Base-by-base conservation (phyloP, 106 monocot genomes). In the Dioscorea dumetorum region DNA sequence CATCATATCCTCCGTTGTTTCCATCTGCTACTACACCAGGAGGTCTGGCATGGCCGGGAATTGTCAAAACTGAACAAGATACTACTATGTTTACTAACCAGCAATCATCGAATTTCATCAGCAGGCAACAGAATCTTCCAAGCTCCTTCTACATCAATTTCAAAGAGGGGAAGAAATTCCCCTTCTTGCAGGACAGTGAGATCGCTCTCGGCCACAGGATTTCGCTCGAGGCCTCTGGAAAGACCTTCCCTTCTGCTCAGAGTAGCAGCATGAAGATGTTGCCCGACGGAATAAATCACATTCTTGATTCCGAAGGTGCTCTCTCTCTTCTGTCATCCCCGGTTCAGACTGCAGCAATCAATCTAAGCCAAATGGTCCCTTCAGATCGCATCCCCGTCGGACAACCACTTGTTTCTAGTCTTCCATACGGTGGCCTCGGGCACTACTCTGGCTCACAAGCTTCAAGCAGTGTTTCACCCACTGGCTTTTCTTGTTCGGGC, bases 271-370 rank as follows among this genome's bases (percentile, higher is more conserved):
- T 28, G 59, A 82, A 75, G 48, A 64, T 88, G 48, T 84, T 86
- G 76, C 49, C 85, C 0, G 52, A 77, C 10, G 79, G 85, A 13
- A 58, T 84, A 71, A 33, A 77, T 53, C 82, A 76, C 24, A 76
- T 68, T 24, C 69, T 81, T 4, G 81, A 77, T 74, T 92, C 85
- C 14, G 88, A 85, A 74, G 77, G 92, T 92, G 92, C 87, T 88
- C 92, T 92, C 92, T 92, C 87, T 92, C 92, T 92, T 92, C 92
- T 92, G 92, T 92, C 92, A 92, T 92, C 88, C 10, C 76, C 88
- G 20, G 67, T 74, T 41, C 91, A 81, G 35, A 76, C 72, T 54
- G 66, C 81, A 56, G 35, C 70, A 2, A 82, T 84, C 68, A 71
- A 76, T 62, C 41, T 82, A 16, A 72, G 80, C 72, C 80, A 83